Evolutionary conservation across 805 yeast genomes (phyloP).

Genomic region (Starmerella asiatica): DNA sequence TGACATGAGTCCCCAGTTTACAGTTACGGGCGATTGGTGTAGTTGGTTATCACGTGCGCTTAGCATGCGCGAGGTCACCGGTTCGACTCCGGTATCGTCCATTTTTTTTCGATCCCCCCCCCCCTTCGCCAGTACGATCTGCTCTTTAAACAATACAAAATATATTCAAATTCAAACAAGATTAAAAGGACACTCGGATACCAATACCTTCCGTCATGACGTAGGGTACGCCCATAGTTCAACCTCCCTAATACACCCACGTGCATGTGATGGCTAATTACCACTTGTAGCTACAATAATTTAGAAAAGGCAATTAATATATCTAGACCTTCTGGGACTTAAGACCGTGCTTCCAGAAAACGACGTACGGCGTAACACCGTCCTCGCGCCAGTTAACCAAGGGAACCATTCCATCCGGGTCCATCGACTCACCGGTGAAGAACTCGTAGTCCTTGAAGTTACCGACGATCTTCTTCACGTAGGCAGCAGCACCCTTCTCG

Average conservation of each 20-base stretch:
- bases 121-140: background rate
- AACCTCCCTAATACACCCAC: no score
- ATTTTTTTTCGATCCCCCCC: no score
- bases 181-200: no score
- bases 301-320: no score
- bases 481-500: slow-evolving; percentile 94
- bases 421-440: slow-evolving; percentile 99
- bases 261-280: no score
- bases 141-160: no score
- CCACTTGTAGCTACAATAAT: no score
- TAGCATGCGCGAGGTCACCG: slow-evolving; percentile 30
- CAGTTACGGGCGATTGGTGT: slow-evolving; percentile 26
- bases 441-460: slow-evolving; percentile 99
- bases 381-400: slow-evolving; percentile 99
- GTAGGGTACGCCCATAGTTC: no score
- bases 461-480: slow-evolving; percentile 89
- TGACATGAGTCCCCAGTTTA: background rate
- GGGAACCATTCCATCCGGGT: slow-evolving; percentile 98
- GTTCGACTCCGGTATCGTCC: slow-evolving; percentile 30
- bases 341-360: slow-evolving; percentile 99
- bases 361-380: slow-evolving; percentile 94
- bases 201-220: no score
- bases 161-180: background rate
- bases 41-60: slow-evolving; percentile 29
- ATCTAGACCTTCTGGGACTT: slow-evolving; percentile 73